Base-by-base conservation (phyloP, 768 basidiomycete genomes). In the Tricholoma flavovirens region DNA sequence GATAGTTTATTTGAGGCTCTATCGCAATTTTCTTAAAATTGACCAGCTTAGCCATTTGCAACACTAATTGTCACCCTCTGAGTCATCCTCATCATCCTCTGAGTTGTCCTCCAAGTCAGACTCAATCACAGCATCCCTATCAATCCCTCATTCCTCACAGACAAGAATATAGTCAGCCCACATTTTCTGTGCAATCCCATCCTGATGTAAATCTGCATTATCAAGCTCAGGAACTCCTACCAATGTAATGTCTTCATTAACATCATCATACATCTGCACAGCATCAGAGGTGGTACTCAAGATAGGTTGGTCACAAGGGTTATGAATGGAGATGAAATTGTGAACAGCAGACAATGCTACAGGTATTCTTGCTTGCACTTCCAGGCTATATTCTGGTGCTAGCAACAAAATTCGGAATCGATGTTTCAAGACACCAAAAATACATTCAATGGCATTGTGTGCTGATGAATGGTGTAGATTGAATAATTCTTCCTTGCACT, bases 101-200 rank as follows among this genome's bases (percentile, higher is more conserved):
- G 24, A 21, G 26, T 29, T 21, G n/a, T 35, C 49, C 15, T 51
- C 49, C 8, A 51, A 32, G 6, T 51, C 49, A 21, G 24, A 21
- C 15, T 51, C 49, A 11, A 19, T n/a, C n/a, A n/a, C n/a, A n/a
- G n/a, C n/a, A n/a, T n/a, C n/a, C n/a, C n/a, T n/a, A n/a, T n/a
- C n/a, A 24, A 50, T 50, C 6, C 49, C 49, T 30, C 49, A 14
- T 30, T 50, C 49, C 15, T 10, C 49, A 51, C 49, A 51, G 30
- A 50, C 30, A 15, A 6, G 32, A 17, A 35, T 10, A 49, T 64
- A 65, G 19, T 60, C 59, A n/a, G 8, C 51, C 64, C 63, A 65
- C 64, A 65, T 65, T 30, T 15, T 49, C 24, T 55, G 14, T 24
- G 60, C 63, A 53, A 65, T 65, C n/a, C 11, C 35, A 51, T 65